These are phyloP conservation scores for Podila verticillata DNA, from an alignment of 192 early-diverging fungal species.

Conservation along the genomic window DNA sequence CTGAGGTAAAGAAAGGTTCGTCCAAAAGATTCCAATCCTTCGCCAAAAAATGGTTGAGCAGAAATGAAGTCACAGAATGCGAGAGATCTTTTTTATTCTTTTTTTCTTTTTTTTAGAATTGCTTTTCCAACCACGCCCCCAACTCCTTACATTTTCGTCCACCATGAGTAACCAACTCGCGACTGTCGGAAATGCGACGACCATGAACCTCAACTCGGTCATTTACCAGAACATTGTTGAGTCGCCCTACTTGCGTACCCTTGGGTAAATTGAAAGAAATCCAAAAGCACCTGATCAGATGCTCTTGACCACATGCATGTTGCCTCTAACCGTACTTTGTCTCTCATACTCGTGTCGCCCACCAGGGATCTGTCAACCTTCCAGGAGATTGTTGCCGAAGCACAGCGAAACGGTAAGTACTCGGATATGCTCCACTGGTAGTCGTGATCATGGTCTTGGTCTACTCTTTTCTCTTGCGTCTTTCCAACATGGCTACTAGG, in stretches of 20 bases:
- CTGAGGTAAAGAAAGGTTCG: not conserved
- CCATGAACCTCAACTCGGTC: slow-evolving; percentile 85
- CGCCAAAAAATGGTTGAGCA: not conserved
- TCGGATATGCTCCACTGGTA: not conserved
- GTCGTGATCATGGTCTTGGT: not conserved
- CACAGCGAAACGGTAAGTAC: slow-evolving; percentile 48
- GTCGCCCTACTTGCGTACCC: slow-evolving; percentile 78
- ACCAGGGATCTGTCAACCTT: slow-evolving; percentile 21
- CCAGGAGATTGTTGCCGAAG: slow-evolving; percentile 38
- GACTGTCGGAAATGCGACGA: slow-evolving; percentile 77
- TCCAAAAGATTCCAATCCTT: too few species aligned
- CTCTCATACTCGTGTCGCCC: not conserved
- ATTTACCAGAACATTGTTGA: slow-evolving; percentile 77
- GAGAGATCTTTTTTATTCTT: not conserved
- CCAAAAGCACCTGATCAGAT: not conserved
- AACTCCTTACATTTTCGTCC: not conserved
- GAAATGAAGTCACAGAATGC: not conserved
- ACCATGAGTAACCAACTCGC: slow-evolving; percentile 63
- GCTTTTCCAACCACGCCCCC: not conserved
- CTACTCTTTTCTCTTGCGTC: too few species aligned
- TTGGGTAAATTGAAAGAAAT: slow-evolving; percentile 63
- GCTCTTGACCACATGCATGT: not conserved
- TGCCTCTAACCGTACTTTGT: not conserved
- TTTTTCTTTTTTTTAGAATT: not conserved
- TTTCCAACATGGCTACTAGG: too few species aligned